These are phyloP conservation scores for Hymenoscyphus fructigenus DNA, from an alignment of 2,329 filamentous ascomycete genomes.

Conservation along the genomic window DNA sequence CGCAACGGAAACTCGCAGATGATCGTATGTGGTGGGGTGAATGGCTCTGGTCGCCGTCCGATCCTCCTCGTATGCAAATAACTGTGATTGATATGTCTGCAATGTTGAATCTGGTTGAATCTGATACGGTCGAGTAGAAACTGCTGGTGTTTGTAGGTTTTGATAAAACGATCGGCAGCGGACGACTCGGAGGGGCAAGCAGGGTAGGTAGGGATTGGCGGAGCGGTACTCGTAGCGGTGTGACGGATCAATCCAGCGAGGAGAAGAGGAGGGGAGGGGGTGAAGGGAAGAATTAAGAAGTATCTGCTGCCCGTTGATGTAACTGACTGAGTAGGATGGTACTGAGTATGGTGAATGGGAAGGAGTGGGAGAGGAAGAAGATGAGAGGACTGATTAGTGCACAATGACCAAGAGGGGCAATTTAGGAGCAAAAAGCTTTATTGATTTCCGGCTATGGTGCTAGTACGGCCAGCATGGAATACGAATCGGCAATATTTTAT, in stretches of 20 bases:
- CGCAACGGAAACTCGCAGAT: neutral
- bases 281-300: neutral
- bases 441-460: neutral
- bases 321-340: neutral
- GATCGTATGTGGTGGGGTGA: neutral
- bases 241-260: neutral
- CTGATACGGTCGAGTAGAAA: slow-evolving; percentile 1
- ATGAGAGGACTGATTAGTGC: neutral
- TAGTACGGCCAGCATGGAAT: neutral
- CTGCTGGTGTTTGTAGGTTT: neutral
- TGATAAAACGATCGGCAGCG: neutral
- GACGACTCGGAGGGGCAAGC: neutral
- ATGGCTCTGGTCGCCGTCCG: neutral
- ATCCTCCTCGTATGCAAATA: neutral
- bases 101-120: neutral
- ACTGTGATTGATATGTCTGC: neutral
- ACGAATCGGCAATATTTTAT: neutral
- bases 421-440: neutral
- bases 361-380: neutral
- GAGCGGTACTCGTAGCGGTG: neutral
- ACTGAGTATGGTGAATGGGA: neutral
- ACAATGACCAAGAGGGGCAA: neutral
- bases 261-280: neutral
- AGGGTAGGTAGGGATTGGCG: neutral
- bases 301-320: neutral